Conservation (phyloP, 2,329 filamentous ascomycete species). For the Stagonosporopsis tanaceti region DNA sequence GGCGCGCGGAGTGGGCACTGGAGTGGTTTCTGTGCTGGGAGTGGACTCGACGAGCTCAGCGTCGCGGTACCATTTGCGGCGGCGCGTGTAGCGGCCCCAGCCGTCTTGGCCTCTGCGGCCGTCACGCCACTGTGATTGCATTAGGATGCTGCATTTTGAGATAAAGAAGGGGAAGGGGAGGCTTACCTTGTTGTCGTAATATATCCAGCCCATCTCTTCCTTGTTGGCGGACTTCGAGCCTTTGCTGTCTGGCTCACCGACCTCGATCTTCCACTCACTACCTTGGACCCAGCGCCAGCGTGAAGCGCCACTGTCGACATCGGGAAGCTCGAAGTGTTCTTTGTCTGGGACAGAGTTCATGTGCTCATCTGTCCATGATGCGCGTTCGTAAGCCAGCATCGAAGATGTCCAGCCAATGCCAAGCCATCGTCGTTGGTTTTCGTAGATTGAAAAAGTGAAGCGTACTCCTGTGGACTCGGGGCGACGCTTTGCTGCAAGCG, state of each 20-base stretch:
- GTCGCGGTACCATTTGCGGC: conserved; percentile 95
- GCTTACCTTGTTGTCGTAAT: conserved; percentile 92
- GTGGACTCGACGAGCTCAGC: conserved; percentile 87
- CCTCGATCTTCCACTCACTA: conserved; percentile 87
- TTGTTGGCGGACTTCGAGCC: conserved; percentile 48
- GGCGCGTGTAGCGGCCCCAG: conserved; percentile 92
- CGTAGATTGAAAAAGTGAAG: conserved; percentile 95
- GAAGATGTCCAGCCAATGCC: conserved; percentile 94
- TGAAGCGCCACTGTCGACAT: conserved; percentile 69
- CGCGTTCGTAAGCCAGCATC: conserved; percentile 87
- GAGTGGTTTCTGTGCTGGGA: conserved; percentile 55
- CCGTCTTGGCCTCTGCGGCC: conserved; percentile 85
- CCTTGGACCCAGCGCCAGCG: conserved; percentile 84
- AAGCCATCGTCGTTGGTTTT: conserved; percentile 95
- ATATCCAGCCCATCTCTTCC: conserved; percentile 84
- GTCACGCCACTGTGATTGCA: conserved; percentile 76
- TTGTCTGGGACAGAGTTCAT: conserved; percentile 80
- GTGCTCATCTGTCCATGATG: conserved; percentile 95
- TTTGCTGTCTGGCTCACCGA: conserved; percentile 58
- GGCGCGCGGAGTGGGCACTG: conserved; percentile 52
- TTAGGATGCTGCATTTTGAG: conserved; percentile 19
- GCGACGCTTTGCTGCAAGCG: conserved; percentile 51
- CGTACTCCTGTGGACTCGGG: conserved; percentile 77
- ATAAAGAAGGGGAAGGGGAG: neutral
- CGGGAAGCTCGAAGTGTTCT: conserved; percentile 74